phyloP scores from a whole-genome alignment of 257 asterid genomes.

The Solanum chiquidenum region DNA sequence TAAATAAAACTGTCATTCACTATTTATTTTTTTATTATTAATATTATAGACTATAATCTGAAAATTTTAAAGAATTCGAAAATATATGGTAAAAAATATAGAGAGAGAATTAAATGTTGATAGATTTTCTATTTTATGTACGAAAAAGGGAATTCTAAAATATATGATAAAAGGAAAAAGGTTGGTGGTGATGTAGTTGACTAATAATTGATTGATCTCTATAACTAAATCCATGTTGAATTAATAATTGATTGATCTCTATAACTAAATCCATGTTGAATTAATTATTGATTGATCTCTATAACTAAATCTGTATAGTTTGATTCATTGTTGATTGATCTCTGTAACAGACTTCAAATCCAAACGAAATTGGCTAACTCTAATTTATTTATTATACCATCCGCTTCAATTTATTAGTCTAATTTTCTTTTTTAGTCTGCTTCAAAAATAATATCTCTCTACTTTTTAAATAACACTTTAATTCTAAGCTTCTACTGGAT shows the following conservation, averaged over 20 bases:
- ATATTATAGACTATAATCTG: too few species aligned
- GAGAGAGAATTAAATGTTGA: neutral
- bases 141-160: neutral
- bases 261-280: neutral
- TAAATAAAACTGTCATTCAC: too few species aligned
- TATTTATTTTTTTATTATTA: too few species aligned
- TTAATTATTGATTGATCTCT: neutral
- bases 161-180: neutral
- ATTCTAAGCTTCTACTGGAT: neutral
- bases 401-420: too few species aligned
- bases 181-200: neutral
- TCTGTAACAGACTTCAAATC: neutral
- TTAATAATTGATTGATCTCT: neutral
- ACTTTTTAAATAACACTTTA: neutral
- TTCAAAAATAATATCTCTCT: neutral
- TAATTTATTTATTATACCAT: too few species aligned
- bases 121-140: neutral
- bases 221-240: neutral
- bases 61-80: too few species aligned
- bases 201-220: neutral
- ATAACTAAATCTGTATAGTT: neutral
- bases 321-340: neutral
- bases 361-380: neutral
- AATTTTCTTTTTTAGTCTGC: neutral
- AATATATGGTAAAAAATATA: too few species aligned